phyloP scores from a whole-genome alignment of 169 alveolate species.

The Toxoplasma gondii region DNA sequence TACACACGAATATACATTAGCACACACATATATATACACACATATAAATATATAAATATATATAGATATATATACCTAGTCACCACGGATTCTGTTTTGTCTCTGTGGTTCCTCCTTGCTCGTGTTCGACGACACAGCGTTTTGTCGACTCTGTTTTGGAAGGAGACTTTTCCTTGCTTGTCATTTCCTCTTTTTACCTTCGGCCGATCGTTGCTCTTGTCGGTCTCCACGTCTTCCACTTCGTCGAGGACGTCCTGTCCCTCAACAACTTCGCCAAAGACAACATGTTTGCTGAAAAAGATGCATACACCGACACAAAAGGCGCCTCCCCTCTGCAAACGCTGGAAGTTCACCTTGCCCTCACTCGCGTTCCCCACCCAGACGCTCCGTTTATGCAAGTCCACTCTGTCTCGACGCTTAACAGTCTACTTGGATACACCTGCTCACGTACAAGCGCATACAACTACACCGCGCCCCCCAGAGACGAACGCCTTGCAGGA shows the following conservation, averaged over 20 bases:
- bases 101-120: no score
- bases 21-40: no score
- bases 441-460: neutral
- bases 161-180: no score
- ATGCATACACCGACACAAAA: neutral
- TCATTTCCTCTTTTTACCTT: neutral
- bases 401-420: neutral
- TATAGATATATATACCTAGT: no score
- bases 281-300: conserved; percentile 77
- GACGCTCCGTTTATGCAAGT: neutral
- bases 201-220: conserved; percentile 34
- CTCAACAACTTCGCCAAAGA: conserved; percentile 83
- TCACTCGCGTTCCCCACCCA: neutral
- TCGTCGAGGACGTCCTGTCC: conserved; percentile 64
- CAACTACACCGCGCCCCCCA: neutral
- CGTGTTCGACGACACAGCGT: no score
- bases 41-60: no score
- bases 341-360: neutral
- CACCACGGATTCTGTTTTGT: no score
- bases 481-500: no score
- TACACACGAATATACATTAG: no score
- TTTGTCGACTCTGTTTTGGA: no score
- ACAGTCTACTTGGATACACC: neutral
- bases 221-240: conserved; percentile 73
- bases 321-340: neutral